Evolutionary conservation across 495 filamentous ascomycete genomes (phyloP), one percentile per base, ranked within the genome.

Genomic region (Cercophora scortea): DNA sequence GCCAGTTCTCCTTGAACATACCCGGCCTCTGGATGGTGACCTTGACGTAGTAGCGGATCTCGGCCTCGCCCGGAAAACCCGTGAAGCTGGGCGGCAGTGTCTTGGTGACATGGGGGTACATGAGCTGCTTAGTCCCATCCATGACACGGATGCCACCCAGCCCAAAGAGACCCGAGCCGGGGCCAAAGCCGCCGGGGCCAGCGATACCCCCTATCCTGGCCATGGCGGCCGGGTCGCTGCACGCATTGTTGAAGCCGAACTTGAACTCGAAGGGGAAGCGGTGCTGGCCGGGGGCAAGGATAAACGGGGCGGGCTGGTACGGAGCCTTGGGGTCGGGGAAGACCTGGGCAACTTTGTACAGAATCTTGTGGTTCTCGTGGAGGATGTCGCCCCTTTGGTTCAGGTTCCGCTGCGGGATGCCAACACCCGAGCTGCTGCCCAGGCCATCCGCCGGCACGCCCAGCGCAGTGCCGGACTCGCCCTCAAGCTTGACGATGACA

Each of bases 201-300:
- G 62, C 68, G 9, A 75, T 45, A 42, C 75, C 77, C 33, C 74
- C 67, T 13, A 73, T 59, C n/a, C 59, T 56, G 43, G 64, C 59
- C 67, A 78, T 78, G 44, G 71, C 71, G 6, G 63, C 64, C 8
- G 64, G 74, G 50, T 79, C 72, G 49, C 74, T 76, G 69, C 93
- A 98, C 32, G 81, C 74, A 66, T 93, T 95, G 71, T 98, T 96
- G 74, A 96, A 88, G 8, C 91, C 90, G 13, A 98, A 73, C 76
- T 95, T 94, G 78, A 98, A 95, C 34, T 78, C 68, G 65, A 98
- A 98, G 2, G 88, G 87, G 67, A 93, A 97, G 61, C 90, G 83
- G 70, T 96, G 88, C 55, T 79, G 76, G 40, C 93, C 93, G 0
- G 88, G 67, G 36, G 82, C 79, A 52, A 97, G 73, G 0, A 85